Conservation (phyloP, 139 green algal genomes). For the Micromonas pusilla region DNA sequence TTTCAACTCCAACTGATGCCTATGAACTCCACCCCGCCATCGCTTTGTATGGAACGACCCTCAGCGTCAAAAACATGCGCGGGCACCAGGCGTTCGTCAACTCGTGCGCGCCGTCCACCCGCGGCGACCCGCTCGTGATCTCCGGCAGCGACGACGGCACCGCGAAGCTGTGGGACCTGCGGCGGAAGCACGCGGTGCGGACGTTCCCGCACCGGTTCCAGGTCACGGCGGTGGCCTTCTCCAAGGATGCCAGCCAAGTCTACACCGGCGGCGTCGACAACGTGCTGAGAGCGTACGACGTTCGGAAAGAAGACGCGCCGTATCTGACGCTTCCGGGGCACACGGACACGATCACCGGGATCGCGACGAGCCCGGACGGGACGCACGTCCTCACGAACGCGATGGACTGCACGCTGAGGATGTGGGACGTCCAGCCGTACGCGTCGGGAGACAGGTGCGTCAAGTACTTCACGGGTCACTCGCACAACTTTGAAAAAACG, state of each 20-base stretch:
- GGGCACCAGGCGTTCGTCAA: constrained; percentile 92
- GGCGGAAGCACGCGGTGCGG: constrained; percentile 55
- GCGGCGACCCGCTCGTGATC: constrained; percentile 70
- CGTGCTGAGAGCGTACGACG: constrained; percentile 76
- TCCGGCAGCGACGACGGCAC: constrained; percentile 80
- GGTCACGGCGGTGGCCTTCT: constrained; percentile 71
- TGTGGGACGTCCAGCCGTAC: constrained; percentile 80
- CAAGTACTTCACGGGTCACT: constrained; percentile 47
- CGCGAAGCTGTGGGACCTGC: constrained; percentile 88
- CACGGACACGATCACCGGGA: constrained; percentile 55
- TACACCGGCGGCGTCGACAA: constrained; percentile 85
- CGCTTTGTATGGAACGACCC: no score
- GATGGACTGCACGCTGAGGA: constrained; percentile 92
- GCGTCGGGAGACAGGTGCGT: constrained; percentile 77
- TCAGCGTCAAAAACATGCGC: constrained; percentile 66
- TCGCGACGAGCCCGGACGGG: constrained; percentile 73
- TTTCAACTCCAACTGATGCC: no score
- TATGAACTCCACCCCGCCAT: no score
- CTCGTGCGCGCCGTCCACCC: constrained; percentile 46
- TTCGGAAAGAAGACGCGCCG: constrained; percentile 58
- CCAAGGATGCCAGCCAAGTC: constrained; percentile 73
- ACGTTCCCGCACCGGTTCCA: constrained; percentile 61
- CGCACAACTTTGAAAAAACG: constrained; percentile 71
- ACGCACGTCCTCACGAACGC: constrained; percentile 83
- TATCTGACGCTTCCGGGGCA: constrained; percentile 54